Conservation (phyloP, 73 alveolate genomes). For the Paramecium octaurelia region DNA sequence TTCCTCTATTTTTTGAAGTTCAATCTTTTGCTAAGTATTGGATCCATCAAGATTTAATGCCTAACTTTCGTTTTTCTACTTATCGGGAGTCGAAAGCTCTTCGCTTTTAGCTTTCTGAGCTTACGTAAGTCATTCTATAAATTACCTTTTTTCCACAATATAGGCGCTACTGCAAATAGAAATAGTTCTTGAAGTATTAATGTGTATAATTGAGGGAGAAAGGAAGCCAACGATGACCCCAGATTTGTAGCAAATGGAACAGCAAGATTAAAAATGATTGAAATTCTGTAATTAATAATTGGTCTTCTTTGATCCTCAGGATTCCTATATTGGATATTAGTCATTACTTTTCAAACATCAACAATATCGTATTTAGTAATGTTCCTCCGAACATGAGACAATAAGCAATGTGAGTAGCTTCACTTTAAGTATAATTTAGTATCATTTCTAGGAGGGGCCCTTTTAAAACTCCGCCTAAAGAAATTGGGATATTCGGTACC, state of each 20-base stretch:
- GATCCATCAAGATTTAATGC: neutral
- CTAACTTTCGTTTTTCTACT: neutral
- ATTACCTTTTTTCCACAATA: constrained; percentile 26
- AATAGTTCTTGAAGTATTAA: neutral
- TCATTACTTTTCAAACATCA: neutral
- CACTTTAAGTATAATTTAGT: constrained; percentile 1
- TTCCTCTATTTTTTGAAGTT: neutral
- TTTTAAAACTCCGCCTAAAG: constrained; percentile 15
- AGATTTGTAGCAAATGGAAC: constrained; percentile 24
- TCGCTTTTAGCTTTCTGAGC: neutral
- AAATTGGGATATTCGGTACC: neutral
- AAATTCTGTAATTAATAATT: neutral
- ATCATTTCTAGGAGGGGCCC: neutral
- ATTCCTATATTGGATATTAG: neutral
- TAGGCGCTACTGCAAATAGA: neutral
- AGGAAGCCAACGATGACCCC: neutral
- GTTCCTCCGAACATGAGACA: constrained; percentile 40
- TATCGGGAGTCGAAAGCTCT: neutral
- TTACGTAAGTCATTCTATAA: neutral
- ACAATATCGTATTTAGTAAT: neutral
- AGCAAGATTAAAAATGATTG: constrained; percentile 13
- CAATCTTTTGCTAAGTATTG: neutral
- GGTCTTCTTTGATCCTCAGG: constrained; percentile 15
- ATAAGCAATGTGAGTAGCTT: constrained; percentile 14
- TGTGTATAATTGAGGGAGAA: neutral